Conservation (phyloP, 2,329 filamentous ascomycete genomes). For the Colletotrichum eremochloae region DNA sequence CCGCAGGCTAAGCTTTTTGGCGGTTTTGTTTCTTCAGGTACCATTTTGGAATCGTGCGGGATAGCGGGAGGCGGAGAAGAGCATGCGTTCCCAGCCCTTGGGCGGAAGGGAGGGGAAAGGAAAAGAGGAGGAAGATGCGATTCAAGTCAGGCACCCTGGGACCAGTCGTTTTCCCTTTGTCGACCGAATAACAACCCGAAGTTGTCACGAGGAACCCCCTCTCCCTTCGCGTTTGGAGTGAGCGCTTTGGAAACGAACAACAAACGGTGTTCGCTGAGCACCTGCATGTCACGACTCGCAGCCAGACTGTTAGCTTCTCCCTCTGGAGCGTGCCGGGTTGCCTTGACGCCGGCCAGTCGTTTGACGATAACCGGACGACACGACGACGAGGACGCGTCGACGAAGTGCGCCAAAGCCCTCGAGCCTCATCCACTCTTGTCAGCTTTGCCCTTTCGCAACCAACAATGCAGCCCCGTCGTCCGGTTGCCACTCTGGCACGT, state of each 20-base stretch:
- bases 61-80: conserved; percentile 17
- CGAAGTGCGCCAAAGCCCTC: conserved; percentile 29
- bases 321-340: conserved; percentile 1
- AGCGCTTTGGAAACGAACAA: conserved; percentile 32
- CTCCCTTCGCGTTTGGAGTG: conserved; percentile 33
- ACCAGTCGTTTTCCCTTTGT: conserved; percentile 41
- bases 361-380: conserved; percentile 22
- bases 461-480: conserved; percentile 29
- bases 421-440: conserved; percentile 1
- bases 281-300: conserved; percentile 16
- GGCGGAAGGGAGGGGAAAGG: neutral
- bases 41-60: conserved; percentile 13
- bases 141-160: conserved; percentile 16
- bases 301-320: conserved; percentile 17
- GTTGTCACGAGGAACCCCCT: conserved; percentile 33
- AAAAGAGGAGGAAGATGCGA: neutral
- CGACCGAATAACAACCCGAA: conserved; percentile 3
- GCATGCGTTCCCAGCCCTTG: neutral
- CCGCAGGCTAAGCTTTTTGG: conserved; percentile 38
- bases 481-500: conserved; percentile 36
- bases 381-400: conserved; percentile 10
- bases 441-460: conserved; percentile 29
- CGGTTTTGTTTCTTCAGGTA: conserved; percentile 33
- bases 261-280: conserved; percentile 20
- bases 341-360: conserved; percentile 35